Conservation (phyloP, 2,329 filamentous ascomycete species). For the Pleomassaria siparia region DNA sequence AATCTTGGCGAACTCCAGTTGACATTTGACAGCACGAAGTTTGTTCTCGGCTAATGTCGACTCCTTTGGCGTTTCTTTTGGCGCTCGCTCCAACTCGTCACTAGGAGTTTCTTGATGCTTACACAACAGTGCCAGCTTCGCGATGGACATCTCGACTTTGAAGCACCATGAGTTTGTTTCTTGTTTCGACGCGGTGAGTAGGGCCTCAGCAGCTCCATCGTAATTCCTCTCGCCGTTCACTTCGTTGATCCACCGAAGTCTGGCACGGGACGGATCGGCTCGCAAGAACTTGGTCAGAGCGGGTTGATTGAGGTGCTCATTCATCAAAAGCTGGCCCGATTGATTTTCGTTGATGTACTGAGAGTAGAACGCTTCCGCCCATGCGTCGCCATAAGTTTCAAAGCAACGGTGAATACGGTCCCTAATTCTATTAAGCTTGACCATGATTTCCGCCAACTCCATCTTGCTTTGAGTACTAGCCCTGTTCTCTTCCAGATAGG, state of each 20-base stretch:
- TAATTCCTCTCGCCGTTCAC: conserved; percentile 76
- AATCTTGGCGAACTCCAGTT: conserved; percentile 71
- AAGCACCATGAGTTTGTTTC: conserved; percentile 89
- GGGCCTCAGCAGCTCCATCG: conserved; percentile 67
- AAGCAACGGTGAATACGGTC: conserved; percentile 56
- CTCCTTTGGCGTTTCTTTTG: conserved; percentile 24
- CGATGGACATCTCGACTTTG: conserved; percentile 86
- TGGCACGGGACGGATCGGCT: conserved; percentile 68
- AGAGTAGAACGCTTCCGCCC: conserved; percentile 78
- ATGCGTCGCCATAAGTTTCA: conserved; percentile 64
- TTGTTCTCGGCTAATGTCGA: conserved; percentile 44
- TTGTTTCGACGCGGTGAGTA: conserved; percentile 68
- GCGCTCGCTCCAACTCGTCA: conserved; percentile 45
- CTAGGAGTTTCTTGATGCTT: conserved; percentile 50
- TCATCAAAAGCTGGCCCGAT: conserved; percentile 58
- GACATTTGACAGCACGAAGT: conserved; percentile 47
- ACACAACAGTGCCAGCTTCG: conserved; percentile 69
- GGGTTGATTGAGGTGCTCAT: conserved; percentile 67
- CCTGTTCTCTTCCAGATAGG: conserved; percentile 41
- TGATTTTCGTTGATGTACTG: conserved; percentile 65
- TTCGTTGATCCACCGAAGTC: conserved; percentile 94
- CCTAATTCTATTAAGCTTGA: conserved; percentile 48
- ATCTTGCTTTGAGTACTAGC: conserved; percentile 35
- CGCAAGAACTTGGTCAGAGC: conserved; percentile 79
- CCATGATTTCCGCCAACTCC: conserved; percentile 35